phyloP scores from a whole-genome alignment of 805 yeast genomes.

The Candida montana region DNA sequence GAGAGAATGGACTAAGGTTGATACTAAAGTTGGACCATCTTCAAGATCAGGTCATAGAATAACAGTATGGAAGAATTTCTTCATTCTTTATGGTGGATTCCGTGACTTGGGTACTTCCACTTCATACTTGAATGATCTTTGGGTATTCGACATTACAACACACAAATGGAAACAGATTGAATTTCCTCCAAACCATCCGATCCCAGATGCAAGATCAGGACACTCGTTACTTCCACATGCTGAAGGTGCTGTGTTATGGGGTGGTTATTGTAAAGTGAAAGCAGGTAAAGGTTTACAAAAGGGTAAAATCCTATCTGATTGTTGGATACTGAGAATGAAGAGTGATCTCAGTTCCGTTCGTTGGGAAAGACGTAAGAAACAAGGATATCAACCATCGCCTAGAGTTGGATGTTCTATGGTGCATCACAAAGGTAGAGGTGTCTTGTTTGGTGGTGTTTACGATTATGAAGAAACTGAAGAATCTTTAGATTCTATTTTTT shows the following conservation, averaged over 20 bases:
- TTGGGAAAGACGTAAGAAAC: constrained; percentile 88
- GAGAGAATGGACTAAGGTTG: constrained; percentile 89
- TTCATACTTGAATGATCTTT: constrained; percentile 75
- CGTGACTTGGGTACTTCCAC: constrained; percentile 83
- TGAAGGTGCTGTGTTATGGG: constrained; percentile 83
- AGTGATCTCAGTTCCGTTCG: constrained; percentile 64
- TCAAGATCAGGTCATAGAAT: constrained; percentile 92
- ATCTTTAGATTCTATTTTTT: constrained; percentile 76
- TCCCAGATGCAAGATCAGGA: constrained; percentile 92
- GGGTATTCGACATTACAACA: constrained; percentile 88
- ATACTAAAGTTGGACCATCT: constrained; percentile 66
- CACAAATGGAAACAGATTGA: constrained; percentile 90
- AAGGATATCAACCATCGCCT: constrained; percentile 86
- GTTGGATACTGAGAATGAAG: constrained; percentile 86
- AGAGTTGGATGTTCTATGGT: constrained; percentile 94
- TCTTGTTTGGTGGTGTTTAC: constrained; percentile 91
- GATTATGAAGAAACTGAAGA: constrained; percentile 96
- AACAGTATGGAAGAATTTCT: constrained; percentile 86
- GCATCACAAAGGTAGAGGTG: constrained; percentile 85
- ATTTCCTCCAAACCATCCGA: constrained; percentile 71
- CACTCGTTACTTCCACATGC: constrained; percentile 76
- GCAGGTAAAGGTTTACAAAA: constrained; percentile 84
- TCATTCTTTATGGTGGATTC: constrained; percentile 87
- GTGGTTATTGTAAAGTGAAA: constrained; percentile 92
- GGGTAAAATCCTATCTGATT: constrained; percentile 83